phyloP scores from a whole-genome alignment of 805 yeast species.

The Cyberlindnera amylophila region DNA sequence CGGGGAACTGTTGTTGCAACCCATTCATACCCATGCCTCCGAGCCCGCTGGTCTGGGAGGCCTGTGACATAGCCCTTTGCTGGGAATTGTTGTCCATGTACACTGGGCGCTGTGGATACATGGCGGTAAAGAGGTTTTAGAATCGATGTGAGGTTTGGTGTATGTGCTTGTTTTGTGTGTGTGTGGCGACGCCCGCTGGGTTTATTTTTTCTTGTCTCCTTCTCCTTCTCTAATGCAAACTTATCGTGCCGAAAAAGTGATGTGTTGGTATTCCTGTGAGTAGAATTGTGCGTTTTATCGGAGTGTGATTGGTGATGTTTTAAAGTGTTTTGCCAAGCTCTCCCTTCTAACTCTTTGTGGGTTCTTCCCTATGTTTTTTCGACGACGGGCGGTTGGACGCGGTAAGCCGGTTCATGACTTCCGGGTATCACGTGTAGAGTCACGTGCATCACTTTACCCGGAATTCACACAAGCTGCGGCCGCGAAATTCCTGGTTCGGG shows the following conservation, averaged over 20 bases:
- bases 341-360: not conserved
- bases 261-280: no score
- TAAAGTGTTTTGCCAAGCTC: not conserved
- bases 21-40: conserved; percentile 5
- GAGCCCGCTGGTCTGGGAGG: conserved; percentile 1
- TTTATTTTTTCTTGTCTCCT: no score
- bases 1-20: conserved; percentile 18
- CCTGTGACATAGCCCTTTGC: conserved; percentile 12
- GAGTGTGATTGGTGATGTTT: not conserved
- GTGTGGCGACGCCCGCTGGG: not conserved
- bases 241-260: no score
- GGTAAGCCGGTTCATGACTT: not conserved
- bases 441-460: no score
- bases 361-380: not conserved
- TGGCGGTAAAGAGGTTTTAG: not conserved
- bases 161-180: not conserved
- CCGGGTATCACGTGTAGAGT: not conserved
- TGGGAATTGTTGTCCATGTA: conserved; percentile 17
- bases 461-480: not conserved
- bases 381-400: not conserved
- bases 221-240: no score
- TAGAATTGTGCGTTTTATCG: not conserved
- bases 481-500: no score
- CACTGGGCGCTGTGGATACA: conserved; percentile 21
- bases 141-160: not conserved